These are phyloP conservation scores for Chlamydomonas incerta DNA, from an alignment of 139 green algal genomes.

Conservation along the genomic window DNA sequence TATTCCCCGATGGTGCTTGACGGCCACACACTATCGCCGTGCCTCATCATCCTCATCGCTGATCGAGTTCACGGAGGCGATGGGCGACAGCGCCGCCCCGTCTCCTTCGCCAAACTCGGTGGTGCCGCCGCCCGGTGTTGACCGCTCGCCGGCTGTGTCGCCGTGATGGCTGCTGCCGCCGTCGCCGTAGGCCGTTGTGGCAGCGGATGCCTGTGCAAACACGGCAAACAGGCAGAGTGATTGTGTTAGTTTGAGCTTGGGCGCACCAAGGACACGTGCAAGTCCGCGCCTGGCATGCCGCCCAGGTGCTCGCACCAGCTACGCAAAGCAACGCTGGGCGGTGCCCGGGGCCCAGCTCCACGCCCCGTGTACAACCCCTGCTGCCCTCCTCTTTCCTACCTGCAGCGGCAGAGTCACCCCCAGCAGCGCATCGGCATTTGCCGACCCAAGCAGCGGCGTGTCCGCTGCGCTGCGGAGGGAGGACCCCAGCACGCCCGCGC, in stretches of 20 bases:
- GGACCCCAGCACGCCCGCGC: not conserved
- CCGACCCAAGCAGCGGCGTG: constrained; percentile 18
- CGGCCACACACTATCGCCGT: no score
- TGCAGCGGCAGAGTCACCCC: constrained; percentile 8
- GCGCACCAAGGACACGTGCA: no score
- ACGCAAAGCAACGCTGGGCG: no score
- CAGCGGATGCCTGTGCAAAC: not conserved
- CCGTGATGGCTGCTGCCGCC: not conserved
- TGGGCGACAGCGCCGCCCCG: not conserved
- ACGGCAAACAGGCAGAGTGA: no score
- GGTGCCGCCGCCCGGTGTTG: not conserved
- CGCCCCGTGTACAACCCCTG: no score
- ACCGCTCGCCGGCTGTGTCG: not conserved
- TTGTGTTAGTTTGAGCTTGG: no score
- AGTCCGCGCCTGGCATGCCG: no score
- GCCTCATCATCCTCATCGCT: constrained; percentile 6
- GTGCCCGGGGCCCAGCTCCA: no score
- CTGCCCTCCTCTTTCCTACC: constrained; percentile 13
- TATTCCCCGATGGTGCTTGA: no score
- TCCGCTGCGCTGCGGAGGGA: not conserved
- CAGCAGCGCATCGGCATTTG: constrained; percentile 14
- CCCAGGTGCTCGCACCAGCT: no score
- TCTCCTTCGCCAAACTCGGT: not conserved
- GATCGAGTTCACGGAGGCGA: constrained; percentile 19
- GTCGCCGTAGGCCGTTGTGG: not conserved